phyloP scores from a whole-genome alignment of 495 filamentous ascomycete genomes.

The Pseudomonodictys pantanalensis region DNA sequence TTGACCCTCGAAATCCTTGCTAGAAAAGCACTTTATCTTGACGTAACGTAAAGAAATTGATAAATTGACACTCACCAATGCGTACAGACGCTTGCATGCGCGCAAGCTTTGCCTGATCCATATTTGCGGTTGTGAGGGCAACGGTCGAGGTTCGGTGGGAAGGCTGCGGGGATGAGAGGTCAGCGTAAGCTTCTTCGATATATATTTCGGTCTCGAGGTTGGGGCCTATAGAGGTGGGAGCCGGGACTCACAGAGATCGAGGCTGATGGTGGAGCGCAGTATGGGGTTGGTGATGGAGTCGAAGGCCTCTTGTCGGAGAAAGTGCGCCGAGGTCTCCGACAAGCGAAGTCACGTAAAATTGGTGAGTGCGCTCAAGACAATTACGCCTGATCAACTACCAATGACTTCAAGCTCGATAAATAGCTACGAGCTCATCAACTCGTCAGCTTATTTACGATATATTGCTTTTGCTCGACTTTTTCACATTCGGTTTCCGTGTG shows the following conservation, averaged over 20 bases:
- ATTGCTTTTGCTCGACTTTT: too few relatives aligned
- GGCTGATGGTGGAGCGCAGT: conserved; percentile 4
- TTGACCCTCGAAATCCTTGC: background rate
- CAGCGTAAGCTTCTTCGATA: background rate
- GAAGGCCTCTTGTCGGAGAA: conserved; percentile 24
- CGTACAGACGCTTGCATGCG: conserved; percentile 74
- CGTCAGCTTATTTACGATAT: too few relatives aligned
- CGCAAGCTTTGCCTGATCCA: conserved; percentile 73
- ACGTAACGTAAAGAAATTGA: too few relatives aligned
- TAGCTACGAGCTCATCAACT: too few relatives aligned
- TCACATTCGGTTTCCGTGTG: too few relatives aligned
- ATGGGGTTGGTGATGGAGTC: conserved; percentile 22
- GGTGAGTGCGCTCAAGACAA: too few relatives aligned
- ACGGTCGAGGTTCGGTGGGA: background rate
- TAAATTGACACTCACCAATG: conserved; percentile 73
- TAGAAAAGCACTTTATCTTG: too few relatives aligned
- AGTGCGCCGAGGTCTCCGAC: conserved; percentile 13
- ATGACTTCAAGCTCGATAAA: too few relatives aligned
- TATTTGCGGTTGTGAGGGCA: conserved; percentile 45
- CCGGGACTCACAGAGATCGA: background rate
- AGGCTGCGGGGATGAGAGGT: background rate
- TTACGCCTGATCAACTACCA: too few relatives aligned
- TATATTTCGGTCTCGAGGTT: background rate
- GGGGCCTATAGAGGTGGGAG: background rate
- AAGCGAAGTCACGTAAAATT: too few relatives aligned